Percentiles rank a stretch among this genome's conserved stretches.
These are phyloP conservation scores for Helenozyma baotianmanensis DNA, from an alignment of 805 yeast species.

Conservation along the genomic window DNA sequence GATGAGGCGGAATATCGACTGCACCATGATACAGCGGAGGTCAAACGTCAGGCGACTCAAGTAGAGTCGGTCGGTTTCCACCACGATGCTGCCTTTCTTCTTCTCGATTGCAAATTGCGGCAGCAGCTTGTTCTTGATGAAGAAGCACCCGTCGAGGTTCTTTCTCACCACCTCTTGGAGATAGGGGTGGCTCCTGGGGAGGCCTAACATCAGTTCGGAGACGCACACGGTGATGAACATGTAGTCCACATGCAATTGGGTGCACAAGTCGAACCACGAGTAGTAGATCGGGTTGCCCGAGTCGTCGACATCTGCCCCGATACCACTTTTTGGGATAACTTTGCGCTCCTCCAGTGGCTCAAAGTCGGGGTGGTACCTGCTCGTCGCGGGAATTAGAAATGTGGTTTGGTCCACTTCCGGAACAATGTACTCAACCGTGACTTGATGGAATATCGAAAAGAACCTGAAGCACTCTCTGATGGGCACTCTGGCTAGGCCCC, in stretches of 20 bases:
- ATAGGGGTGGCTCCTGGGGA: slow-evolving; percentile 21
- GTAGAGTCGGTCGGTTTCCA: slow-evolving; percentile 24
- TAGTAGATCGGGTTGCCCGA: slow-evolving; percentile 3
- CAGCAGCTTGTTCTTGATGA: slow-evolving; percentile 17
- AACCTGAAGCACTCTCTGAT: slow-evolving; percentile 13
- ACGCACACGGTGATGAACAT: slow-evolving; percentile 10
- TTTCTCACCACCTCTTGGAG: slow-evolving; percentile 20
- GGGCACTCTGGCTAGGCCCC: slow-evolving; percentile 15
- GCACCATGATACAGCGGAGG: slow-evolving; percentile 30
- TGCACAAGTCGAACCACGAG: slow-evolving; percentile 16
- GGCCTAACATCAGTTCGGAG: slow-evolving; percentile 9
- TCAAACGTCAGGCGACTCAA: slow-evolving; percentile 23
- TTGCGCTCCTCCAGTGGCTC: slow-evolving; percentile 1
- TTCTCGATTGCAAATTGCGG: slow-evolving; percentile 3
- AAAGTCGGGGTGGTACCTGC: slow-evolving; percentile 29
- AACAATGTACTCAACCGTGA: slow-evolving; percentile 20
- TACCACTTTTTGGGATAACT: slow-evolving; percentile 10
- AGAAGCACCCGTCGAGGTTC: slow-evolving; percentile 20
- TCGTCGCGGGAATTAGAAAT: slow-evolving; percentile 21
- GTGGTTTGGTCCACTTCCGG: slow-evolving; percentile 19
- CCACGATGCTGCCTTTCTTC: slow-evolving; percentile 14
- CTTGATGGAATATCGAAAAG: slow-evolving; percentile 11
- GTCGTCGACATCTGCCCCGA: slow-evolving; percentile 3
- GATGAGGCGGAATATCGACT: slow-evolving; percentile 22
- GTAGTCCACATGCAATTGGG: slow-evolving; percentile 12